Evolutionary conservation across 352 stramenopile species (phyloP), one percentile per base, ranked within the genome.

Genomic region (Blastocystis sp.): DNA sequence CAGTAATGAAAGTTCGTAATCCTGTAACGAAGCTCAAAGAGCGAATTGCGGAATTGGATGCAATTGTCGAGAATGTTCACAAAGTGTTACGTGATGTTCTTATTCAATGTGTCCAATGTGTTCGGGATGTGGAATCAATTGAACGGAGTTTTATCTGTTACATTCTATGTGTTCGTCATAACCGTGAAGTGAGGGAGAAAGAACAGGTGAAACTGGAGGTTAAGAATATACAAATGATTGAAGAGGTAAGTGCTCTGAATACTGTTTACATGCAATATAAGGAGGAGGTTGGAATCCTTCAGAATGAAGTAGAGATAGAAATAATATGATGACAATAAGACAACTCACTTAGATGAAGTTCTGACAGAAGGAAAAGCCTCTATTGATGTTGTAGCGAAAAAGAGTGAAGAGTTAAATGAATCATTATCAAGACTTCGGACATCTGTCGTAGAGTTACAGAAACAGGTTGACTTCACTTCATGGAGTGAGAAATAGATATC

Each of bases 241-340:
- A 89, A 27, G 88, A 90, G 29, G 90, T 90, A 1, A 92, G 93
- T 57, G 91, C 92, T 9, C 89, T 94, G 61, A 91, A 94, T 61
- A 89, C 89, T 7, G 91, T 93, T n/a, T 93, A 93, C 86, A 91
- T 93, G 69, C 88, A 93, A 49, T 80, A 93, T 16, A 89, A 92
- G 56, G 92, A 95, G 80, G 91, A 90, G 54, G 75, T 94, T 11
- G 77, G 87, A 12, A 88, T 90, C 16, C 90, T 94, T 86, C 27
- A 27, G 91, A 94, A 43, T 88, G 88, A 16, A 93, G 16, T 32
- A 16, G 24, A n/a, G 19, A 9, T 32, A 24, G 1, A 51, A 16
- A 21, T 5, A 27, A 24, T 54, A 12, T 19, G 7, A 29, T 21
- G 7, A 57, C 35, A 37, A 77, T 24, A 2, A 19, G 43, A 58